phyloP scores from a whole-genome alignment of 2,329 filamentous ascomycete genomes.

The Fusarium robinianum region DNA sequence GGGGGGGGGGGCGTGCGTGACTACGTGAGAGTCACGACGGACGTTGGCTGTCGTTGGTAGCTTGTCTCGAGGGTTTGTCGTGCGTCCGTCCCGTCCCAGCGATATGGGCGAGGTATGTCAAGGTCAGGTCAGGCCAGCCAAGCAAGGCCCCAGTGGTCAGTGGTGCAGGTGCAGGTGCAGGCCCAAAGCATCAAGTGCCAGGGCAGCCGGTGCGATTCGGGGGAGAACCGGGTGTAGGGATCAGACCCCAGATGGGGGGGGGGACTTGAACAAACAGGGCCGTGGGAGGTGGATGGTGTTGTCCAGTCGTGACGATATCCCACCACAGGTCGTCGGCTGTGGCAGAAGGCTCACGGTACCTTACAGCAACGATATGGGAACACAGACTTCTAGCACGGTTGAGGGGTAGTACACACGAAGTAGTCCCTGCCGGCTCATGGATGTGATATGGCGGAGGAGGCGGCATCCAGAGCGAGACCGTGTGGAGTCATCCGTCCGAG shows the following conservation, averaged over 20 bases:
- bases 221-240: no score
- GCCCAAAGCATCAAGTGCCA: slow-evolving; percentile 8
- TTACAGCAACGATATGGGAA: slow-evolving; percentile 31
- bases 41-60: slow-evolving; percentile 7
- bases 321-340: no score
- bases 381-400: no score
- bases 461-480: no score
- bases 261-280: no score
- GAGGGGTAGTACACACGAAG: no score
- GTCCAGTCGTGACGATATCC: no score
- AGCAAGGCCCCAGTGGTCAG: slow-evolving; percentile 19
- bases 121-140: slow-evolving; percentile 32
- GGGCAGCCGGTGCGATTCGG: slow-evolving; percentile 10
- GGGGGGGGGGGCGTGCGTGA: slow-evolving; percentile 4
- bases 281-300: no score
- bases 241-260: no score
- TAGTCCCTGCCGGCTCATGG: no score
- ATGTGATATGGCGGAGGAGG: no score
- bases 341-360: slow-evolving; percentile 24
- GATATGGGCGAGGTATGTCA: slow-evolving; percentile 28
- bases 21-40: slow-evolving; percentile 12
- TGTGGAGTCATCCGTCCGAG: no score
- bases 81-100: slow-evolving; percentile 30
- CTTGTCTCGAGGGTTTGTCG: slow-evolving; percentile 11
- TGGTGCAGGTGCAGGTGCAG: slow-evolving; percentile 7